Conservation (phyloP, 2,329 filamentous ascomycete species). For the Phaeosphaeriaceae sp. region DNA sequence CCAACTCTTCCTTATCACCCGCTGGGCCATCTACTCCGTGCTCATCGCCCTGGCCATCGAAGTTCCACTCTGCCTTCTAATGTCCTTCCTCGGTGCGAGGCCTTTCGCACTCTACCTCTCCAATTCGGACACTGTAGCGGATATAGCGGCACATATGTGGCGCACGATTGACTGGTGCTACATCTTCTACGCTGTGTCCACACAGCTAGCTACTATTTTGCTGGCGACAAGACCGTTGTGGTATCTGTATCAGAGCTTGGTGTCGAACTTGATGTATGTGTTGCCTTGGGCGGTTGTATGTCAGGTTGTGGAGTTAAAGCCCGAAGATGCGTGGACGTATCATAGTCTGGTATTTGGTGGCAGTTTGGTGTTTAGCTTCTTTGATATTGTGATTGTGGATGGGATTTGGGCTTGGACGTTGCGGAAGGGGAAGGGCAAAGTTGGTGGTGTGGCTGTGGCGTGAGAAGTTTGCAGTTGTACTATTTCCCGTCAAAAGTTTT, state of each 20-base stretch:
- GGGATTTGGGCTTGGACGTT: slow-evolving; percentile 61
- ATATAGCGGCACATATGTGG: slow-evolving; percentile 72
- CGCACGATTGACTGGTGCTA: slow-evolving; percentile 64
- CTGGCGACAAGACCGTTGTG: slow-evolving; percentile 68
- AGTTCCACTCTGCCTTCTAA: slow-evolving; percentile 66
- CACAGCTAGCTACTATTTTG: slow-evolving; percentile 68
- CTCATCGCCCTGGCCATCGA: slow-evolving; percentile 64
- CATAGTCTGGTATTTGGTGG: slow-evolving; percentile 72
- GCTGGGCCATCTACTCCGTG: slow-evolving; percentile 62
- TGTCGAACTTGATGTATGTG: slow-evolving; percentile 71
- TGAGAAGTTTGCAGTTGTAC: no score
- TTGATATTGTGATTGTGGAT: slow-evolving; percentile 59
- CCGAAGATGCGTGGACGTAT: slow-evolving; percentile 69
- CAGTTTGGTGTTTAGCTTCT: slow-evolving; percentile 70
- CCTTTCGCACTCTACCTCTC: slow-evolving; percentile 70
- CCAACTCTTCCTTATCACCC: slow-evolving; percentile 52
- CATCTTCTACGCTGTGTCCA: slow-evolving; percentile 70
- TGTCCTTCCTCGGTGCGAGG: slow-evolving; percentile 65
- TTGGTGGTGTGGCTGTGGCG: not conserved
- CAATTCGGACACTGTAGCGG: slow-evolving; percentile 61
- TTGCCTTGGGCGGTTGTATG: slow-evolving; percentile 73
- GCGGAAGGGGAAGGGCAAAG: slow-evolving; percentile 15
- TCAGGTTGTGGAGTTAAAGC: slow-evolving; percentile 48
- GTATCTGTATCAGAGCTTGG: slow-evolving; percentile 72
- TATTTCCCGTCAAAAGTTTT: no score